Percentiles rank a stretch among this genome's conserved stretches.
These are phyloP conservation scores for Podospora pseudopauciseta DNA, from an alignment of 495 filamentous ascomycete genomes.

Conservation along the genomic window DNA sequence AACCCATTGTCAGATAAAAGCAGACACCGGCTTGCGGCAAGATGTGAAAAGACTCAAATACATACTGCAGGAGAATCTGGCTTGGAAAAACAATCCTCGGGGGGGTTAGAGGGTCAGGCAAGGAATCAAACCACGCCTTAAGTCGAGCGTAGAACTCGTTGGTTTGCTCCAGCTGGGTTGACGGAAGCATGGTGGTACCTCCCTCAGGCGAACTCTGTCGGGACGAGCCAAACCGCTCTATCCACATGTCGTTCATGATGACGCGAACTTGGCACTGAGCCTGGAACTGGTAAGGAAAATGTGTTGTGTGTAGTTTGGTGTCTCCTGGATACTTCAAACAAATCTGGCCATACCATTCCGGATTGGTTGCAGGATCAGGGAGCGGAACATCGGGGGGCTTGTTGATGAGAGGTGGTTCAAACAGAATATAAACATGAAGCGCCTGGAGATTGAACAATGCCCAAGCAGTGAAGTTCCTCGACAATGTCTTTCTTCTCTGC, in stretches of 20 bases:
- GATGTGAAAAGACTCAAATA: not conserved
- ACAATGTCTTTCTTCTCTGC: conserved; percentile 17
- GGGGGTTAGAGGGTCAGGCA: conserved; percentile 24
- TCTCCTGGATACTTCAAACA: conserved; percentile 32
- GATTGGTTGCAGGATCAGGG: conserved; percentile 24
- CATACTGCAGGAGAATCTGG: conserved; percentile 23
- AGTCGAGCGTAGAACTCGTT: not conserved
- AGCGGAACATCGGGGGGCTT: conserved; percentile 24
- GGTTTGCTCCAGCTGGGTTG: not conserved
- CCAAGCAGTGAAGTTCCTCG: conserved; percentile 30
- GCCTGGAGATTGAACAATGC: conserved; percentile 27
- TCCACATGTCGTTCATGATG: conserved; percentile 24
- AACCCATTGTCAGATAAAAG: not conserved
- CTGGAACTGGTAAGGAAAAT: conserved; percentile 24
- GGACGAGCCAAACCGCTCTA: conserved; percentile 13
- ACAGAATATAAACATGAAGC: not conserved
- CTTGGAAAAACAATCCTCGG: conserved; percentile 25
- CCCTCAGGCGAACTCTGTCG: conserved; percentile 8
- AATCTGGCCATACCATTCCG: conserved; percentile 31
- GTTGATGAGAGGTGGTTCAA: conserved; percentile 19
- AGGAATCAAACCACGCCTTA: conserved; percentile 19
- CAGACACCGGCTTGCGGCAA: not conserved
- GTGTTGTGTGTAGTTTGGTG: conserved; percentile 15
- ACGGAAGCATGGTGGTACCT: not conserved
- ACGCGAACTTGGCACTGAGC: conserved; percentile 25